Conservation (phyloP, 805 yeast species). For the Kodamaea laetipori region DNA sequence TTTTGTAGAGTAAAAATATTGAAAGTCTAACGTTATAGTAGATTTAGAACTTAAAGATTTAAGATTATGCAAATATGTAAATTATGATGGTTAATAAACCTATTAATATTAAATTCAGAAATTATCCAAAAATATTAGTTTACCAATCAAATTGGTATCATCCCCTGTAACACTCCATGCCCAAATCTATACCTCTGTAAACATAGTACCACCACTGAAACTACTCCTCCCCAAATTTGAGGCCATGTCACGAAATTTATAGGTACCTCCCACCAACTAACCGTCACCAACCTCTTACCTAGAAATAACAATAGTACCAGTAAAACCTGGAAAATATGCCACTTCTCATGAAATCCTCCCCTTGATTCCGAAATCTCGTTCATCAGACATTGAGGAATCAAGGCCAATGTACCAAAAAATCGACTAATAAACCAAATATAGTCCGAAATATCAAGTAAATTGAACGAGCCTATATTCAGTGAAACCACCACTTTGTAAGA, state of each 20-base stretch:
- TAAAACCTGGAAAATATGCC: conserved; percentile 1
- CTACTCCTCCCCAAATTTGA: background rate
- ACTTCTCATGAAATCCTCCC: conserved; percentile 8
- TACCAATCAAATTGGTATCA: background rate
- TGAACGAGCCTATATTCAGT: conserved; percentile 18
- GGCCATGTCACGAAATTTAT: conserved; percentile 8
- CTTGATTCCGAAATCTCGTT: conserved; percentile 13
- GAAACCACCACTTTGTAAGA: conserved; percentile 7
- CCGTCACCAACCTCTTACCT: conserved; percentile 1
- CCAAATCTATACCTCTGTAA: conserved; percentile 3
- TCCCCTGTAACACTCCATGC: background rate
- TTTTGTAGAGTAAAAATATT: too few relatives aligned
- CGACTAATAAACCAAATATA: conserved; percentile 40
- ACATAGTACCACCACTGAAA: background rate
- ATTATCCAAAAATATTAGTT: too few relatives aligned
- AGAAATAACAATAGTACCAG: background rate
- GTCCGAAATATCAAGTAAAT: conserved; percentile 44
- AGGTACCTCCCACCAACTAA: conserved; percentile 9
- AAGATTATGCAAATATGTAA: too few relatives aligned
- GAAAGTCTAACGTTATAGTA: too few relatives aligned
- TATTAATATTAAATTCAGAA: too few relatives aligned
- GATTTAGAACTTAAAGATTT: too few relatives aligned
- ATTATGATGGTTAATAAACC: too few relatives aligned
- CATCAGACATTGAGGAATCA: conserved; percentile 39
- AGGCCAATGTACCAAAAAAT: conserved; percentile 23